Base-by-base conservation (phyloP, 2,329 filamentous ascomycete species). In the Sphaerulina vaccinii region DNA sequence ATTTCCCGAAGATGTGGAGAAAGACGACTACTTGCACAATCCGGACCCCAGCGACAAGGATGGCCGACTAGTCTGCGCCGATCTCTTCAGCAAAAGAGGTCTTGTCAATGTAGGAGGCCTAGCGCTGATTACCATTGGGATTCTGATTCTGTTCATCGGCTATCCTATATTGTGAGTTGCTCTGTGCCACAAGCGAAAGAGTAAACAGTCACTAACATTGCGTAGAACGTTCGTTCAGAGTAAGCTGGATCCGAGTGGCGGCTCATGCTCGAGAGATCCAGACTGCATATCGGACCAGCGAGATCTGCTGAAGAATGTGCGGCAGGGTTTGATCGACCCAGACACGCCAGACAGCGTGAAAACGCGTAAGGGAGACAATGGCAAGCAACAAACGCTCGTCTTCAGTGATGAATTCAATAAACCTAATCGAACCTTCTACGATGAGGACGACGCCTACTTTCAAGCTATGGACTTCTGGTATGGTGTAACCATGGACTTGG, bases 321-420 rank as follows among this genome's bases (percentile, higher is more conserved):
- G 85, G 47, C 74, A 59, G 2, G 75, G 79, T 3, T 72, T 87
- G 10, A 82, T 88, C 55, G 85, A 88, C 62, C 83, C 84, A 1
- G 81, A 85, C 61, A 88, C 85, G 2, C 85, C 85, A 1, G 60
- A 75, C 16, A 76, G 73, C 5, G 83, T 73, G 11, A 77, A 73
- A 67, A 77, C 75, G 5, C 82, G 82, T 60, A 85, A 67, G 42
- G 73, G 78, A 2, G 70, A 73, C 18, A 76, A 85, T 61, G 85
- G 85, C 9, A 81, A 79, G 51, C 80, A 77, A 15, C 78, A 84
- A 70, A 78, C 80, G 29, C 72, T 88, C 29, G 84, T 85, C 60
- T 80, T 83, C 67, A 87, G 84, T 2, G 85, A 88, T 64, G 85
- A 88, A 63, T 88, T 88, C 68, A 86, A 86, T 57, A 78, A 69